These are phyloP conservation scores for Tetramitus jugosus DNA, from an alignment of 208 protist species.

Conservation along the genomic window DNA sequence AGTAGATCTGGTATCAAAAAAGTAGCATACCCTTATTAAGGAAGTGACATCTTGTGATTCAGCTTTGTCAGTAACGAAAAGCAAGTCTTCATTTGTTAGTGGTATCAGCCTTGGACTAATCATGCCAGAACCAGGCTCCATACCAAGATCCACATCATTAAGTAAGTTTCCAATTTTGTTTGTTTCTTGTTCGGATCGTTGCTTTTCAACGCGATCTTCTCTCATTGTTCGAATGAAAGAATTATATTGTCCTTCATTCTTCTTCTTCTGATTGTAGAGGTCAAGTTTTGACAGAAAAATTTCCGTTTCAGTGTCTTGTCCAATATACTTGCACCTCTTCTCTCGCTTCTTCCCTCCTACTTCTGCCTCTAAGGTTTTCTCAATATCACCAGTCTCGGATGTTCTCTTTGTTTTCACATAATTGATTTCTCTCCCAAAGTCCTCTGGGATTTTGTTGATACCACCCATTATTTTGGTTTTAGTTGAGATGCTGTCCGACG, in stretches of 20 bases:
- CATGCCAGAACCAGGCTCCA: constrained; percentile 64
- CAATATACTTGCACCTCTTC: background rate
- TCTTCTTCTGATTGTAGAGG: background rate
- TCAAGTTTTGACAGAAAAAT: background rate
- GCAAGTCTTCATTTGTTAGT: constrained; percentile 29
- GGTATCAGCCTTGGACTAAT: constrained; percentile 48
- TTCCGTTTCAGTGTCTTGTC: background rate
- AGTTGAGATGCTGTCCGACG: constrained; percentile 40
- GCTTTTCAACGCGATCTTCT: background rate
- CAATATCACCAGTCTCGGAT: background rate
- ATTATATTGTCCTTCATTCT: constrained; percentile 5
- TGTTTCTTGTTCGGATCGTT: no score
- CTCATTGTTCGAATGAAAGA: background rate
- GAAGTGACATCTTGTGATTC: no score
- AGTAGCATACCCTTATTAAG: no score
- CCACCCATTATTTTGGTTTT: constrained; percentile 36
- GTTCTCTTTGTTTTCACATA: constrained; percentile 23
- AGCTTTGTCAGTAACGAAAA: constrained; percentile 12
- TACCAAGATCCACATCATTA: constrained; percentile 61
- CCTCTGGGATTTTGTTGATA: constrained; percentile 46
- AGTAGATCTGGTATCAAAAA: no score
- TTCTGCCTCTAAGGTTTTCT: background rate
- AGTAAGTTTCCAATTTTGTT: background rate
- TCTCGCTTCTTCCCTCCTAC: background rate
- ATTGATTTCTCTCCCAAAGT: constrained; percentile 48